These are phyloP conservation scores for Physaria fendleri DNA, from an alignment of 345 rosid genomes.

Conservation along the genomic window DNA sequence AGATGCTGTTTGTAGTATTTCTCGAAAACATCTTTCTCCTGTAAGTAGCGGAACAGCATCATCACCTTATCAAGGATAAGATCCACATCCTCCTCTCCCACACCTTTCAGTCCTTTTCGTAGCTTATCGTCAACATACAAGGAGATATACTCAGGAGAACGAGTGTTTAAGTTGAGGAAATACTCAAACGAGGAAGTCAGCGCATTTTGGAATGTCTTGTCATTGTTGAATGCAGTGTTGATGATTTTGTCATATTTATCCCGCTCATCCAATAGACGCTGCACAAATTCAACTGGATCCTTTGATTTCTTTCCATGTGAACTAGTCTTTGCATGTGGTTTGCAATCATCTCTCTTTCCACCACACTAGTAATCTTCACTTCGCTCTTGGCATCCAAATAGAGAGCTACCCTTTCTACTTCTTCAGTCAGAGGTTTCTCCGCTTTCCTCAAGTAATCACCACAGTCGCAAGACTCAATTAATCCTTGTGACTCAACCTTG, in stretches of 20 bases:
- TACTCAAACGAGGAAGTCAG: slow-evolving; percentile 84
- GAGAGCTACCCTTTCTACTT: slow-evolving; percentile 85
- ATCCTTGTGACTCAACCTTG: slow-evolving; percentile 69
- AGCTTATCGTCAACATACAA: slow-evolving; percentile 91
- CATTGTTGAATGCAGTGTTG: slow-evolving; percentile 59
- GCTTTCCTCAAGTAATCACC: slow-evolving; percentile 91
- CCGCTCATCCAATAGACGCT: slow-evolving; percentile 77
- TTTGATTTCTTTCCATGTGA: slow-evolving; percentile 91
- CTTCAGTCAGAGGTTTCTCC: slow-evolving; percentile 81
- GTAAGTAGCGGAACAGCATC: slow-evolving; percentile 96
- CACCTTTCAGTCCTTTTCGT: slow-evolving; percentile 86
- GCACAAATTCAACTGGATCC: slow-evolving; percentile 93
- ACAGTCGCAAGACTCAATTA: slow-evolving; percentile 86
- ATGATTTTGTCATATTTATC: slow-evolving; percentile 79
- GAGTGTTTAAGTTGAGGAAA: slow-evolving; percentile 79
- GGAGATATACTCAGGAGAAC: slow-evolving; percentile 93
- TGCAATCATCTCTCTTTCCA: slow-evolving; percentile 93
- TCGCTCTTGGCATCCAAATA: slow-evolving; percentile 89
- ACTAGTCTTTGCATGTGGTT: slow-evolving; percentile 90
- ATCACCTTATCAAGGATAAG: slow-evolving; percentile 86
- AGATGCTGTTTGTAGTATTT: slow-evolving; percentile 96
- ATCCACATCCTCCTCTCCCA: slow-evolving; percentile 89
- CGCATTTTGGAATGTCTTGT: slow-evolving; percentile 92
- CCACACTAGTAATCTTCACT: slow-evolving; percentile 81
- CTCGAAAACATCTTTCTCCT: slow-evolving; percentile 93